Percentiles rank a stretch among this genome's conserved stretches.
Conservation (phyloP, 192 early-diverging fungal genomes). For the Backusella mclennaniae region DNA sequence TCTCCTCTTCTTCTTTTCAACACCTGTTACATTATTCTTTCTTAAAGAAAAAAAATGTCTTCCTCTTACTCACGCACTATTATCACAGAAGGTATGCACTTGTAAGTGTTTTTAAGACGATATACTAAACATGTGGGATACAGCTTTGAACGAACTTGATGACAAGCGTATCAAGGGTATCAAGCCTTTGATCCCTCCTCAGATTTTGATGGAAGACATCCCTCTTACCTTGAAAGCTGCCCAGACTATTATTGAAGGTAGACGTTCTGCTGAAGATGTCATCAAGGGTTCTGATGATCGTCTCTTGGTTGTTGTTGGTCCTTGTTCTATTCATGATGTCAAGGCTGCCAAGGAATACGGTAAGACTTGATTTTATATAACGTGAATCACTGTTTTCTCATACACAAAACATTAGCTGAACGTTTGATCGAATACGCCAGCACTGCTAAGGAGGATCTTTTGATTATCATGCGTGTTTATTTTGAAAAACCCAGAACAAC, state of each 20-base stretch:
- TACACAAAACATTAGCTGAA: background rate
- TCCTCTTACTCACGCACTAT: background rate
- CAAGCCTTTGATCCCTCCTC: slow-evolving; percentile 82
- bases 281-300: slow-evolving; percentile 75
- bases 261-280: slow-evolving; percentile 60
- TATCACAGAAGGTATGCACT: slow-evolving; percentile 12
- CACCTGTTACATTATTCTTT: background rate
- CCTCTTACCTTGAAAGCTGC: slow-evolving; percentile 76
- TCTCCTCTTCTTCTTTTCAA: background rate
- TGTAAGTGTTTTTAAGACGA: background rate
- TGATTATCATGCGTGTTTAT: slow-evolving; percentile 82
- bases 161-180: slow-evolving; percentile 86
- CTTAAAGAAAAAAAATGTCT: background rate
- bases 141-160: slow-evolving; percentile 91
- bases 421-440: background rate
- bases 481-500: slow-evolving; percentile 86
- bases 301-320: slow-evolving; percentile 79
- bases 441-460: slow-evolving; percentile 53
- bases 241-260: slow-evolving; percentile 69
- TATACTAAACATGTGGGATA: background rate
- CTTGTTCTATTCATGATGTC: slow-evolving; percentile 85
- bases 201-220: slow-evolving; percentile 90
- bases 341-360: slow-evolving; percentile 78
- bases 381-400: background rate
- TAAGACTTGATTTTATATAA: background rate